A percentile compares a stretch with the other conserved stretches of the same genome.
These are phyloP conservation scores for Xylariomycetidae sp. DNA, from an alignment of 2,329 filamentous ascomycete species.

Conservation along the genomic window DNA sequence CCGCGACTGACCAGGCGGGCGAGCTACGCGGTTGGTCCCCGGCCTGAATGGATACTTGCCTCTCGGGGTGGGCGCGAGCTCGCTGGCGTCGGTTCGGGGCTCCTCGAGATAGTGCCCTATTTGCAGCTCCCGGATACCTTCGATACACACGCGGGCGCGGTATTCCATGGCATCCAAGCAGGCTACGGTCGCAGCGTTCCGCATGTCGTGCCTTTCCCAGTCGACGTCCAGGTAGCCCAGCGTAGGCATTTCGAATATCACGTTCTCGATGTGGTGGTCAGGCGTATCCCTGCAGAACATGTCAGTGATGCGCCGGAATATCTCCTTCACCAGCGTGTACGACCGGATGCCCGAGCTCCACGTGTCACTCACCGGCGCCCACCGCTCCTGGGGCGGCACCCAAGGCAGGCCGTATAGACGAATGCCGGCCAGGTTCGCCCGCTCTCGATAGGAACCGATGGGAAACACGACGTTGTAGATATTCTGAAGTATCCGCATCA, in stretches of 20 bases:
- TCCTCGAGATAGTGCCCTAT: too few relatives aligned
- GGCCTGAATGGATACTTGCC: too few relatives aligned
- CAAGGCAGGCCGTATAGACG: constrained; percentile 5
- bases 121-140: too few relatives aligned
- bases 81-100: too few relatives aligned
- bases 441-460: neutral
- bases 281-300: constrained; percentile 5
- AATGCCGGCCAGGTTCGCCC: neutral
- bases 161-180: constrained; percentile 9
- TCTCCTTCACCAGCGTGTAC: constrained; percentile 10
- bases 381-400: constrained; percentile 10
- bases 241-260: constrained; percentile 2
- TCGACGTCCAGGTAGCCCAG: constrained; percentile 11
- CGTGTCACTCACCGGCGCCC: neutral
- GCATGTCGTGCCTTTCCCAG: constrained; percentile 11
- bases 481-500: constrained; percentile 3
- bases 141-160: constrained; percentile 10
- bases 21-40: too few relatives aligned
- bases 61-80: too few relatives aligned
- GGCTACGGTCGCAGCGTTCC: constrained; percentile 7
- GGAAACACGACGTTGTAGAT: constrained; percentile 2
- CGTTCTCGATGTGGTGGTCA: neutral
- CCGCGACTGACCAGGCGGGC: too few relatives aligned
- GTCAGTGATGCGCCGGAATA: constrained; percentile 8
- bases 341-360: constrained; percentile 11